Evolutionary conservation across 1,284 basidiomycete species (phyloP).

Genomic region (Pseudozyma hubeiensis): DNA sequence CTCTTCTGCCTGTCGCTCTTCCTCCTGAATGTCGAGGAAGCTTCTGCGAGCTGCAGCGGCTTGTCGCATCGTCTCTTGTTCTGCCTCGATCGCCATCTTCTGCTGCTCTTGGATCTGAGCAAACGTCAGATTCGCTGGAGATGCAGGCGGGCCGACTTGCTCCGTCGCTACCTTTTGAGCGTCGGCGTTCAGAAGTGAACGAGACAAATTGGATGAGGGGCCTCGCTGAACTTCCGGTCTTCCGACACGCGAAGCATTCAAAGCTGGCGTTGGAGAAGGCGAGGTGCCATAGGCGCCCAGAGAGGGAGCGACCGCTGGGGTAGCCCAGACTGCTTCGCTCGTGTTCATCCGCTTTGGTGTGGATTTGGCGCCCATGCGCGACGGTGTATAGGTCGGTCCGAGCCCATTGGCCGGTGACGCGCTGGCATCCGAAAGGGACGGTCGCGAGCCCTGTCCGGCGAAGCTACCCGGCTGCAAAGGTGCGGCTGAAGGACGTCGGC

Average conservation of each 20-base stretch:
- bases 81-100: conserved; percentile 29
- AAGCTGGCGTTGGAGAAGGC: conserved; percentile 13
- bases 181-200: conserved; percentile 16
- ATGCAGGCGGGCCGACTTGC: conserved; percentile 10
- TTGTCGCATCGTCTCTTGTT: conserved; percentile 41
- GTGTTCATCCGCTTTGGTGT: conserved; percentile 37
- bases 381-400: conserved; percentile 54
- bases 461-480: conserved; percentile 21
- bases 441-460: conserved; percentile 8
- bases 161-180: conserved; percentile 4
- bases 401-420: conserved; percentile 23
- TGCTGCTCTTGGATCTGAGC: conserved; percentile 65
- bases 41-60: conserved; percentile 40
- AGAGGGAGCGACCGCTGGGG: conserved; percentile 18
- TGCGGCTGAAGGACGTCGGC: conserved; percentile 37
- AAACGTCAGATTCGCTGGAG: conserved; percentile 49
- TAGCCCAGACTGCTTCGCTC: conserved; percentile 42
- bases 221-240: conserved; percentile 22
- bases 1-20: conserved; percentile 56
- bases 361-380: conserved; percentile 31
- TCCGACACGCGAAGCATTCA: background rate
- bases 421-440: conserved; percentile 18
- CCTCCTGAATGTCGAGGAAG: conserved; percentile 63
- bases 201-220: conserved; percentile 23
- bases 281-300: conserved; percentile 21